phyloP scores from a whole-genome alignment of 2,329 filamentous ascomycete genomes.

The Taxawa tesnikishii region DNA sequence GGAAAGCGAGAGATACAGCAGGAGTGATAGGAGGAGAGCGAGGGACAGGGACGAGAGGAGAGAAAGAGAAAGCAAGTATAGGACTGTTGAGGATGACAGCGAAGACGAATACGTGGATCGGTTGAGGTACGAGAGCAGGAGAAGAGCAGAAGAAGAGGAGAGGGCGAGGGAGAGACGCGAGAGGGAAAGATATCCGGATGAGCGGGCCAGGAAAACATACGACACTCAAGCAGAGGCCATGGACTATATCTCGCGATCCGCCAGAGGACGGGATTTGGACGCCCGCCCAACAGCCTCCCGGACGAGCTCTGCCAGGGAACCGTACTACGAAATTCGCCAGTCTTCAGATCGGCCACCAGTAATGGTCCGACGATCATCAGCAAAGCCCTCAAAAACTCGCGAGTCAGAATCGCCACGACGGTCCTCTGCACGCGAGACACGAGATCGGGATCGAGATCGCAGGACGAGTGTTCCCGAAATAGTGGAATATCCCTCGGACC shows the following conservation, averaged over 20 bases:
- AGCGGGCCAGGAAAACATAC: conserved; percentile 2
- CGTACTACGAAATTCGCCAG: conserved; percentile 14
- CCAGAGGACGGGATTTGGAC: no score
- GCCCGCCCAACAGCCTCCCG: conserved; percentile 15
- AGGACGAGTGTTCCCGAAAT: conserved; percentile 4
- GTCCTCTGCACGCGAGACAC: conserved; percentile 10
- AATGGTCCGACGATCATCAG: conserved; percentile 14
- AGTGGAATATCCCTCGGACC: not conserved
- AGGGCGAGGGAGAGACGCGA: conserved; percentile 11
- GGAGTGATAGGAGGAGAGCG: conserved; percentile 26
- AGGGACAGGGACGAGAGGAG: conserved; percentile 1
- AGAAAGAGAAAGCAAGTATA: conserved; percentile 1
- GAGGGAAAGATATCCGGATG: conserved; percentile 9
- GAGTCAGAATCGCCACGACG: conserved; percentile 12
- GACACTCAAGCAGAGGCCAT: conserved; percentile 13
- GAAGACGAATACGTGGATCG: conserved; percentile 14
- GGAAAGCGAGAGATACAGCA: conserved; percentile 23
- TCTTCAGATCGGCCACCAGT: conserved; percentile 13
- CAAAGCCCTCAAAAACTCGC: conserved; percentile 10
- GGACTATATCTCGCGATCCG: conserved; percentile 17
- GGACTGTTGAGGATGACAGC: conserved; percentile 10
- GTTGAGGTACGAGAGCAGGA: conserved; percentile 10
- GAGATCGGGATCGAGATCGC: conserved; percentile 6
- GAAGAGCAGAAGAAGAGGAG: conserved; percentile 11
- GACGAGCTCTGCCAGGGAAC: conserved; percentile 14